Conservation (phyloP, 495 filamentous ascomycete genomes). For the Tetracladium marchalianum region DNA sequence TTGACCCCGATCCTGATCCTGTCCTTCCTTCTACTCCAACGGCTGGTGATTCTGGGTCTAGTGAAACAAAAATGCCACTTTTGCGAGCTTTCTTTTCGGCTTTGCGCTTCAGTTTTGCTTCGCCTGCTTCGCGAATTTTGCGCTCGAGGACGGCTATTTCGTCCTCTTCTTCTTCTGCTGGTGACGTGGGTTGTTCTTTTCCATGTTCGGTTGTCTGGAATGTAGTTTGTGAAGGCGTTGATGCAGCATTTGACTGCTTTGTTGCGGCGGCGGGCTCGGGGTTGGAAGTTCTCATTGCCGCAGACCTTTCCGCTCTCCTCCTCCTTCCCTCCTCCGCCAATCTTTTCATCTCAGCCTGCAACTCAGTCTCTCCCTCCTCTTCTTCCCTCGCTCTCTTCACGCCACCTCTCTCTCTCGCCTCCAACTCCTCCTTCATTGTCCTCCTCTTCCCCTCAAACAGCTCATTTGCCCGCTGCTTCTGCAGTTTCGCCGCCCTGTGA, state of each 20-base stretch:
- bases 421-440: constrained; percentile 69
- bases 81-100: constrained; percentile 23
- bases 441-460: constrained; percentile 55
- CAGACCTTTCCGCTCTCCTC: constrained; percentile 38
- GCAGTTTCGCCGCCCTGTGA: constrained; percentile 50
- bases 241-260: constrained; percentile 9
- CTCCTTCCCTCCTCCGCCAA: constrained; percentile 56
- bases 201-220: not conserved
- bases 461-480: constrained; percentile 53
- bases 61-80: constrained; percentile 16
- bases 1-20: not conserved
- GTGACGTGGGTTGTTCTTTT: not conserved
- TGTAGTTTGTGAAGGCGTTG: constrained; percentile 4
- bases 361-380: constrained; percentile 44
- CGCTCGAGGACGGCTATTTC: constrained; percentile 14
- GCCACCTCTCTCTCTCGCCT: constrained; percentile 45
- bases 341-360: constrained; percentile 48
- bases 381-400: constrained; percentile 42
- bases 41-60: constrained; percentile 16
- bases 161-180: constrained; percentile 17
- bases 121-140: constrained; percentile 13
- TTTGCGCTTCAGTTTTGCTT: constrained; percentile 18
- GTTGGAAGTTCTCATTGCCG: constrained; percentile 25
- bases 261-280: not conserved
- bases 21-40: not conserved